Evolutionary conservation across 257 asterid species (phyloP), one percentile per base, ranked within the genome.

Genomic region (Apocynum venetum): DNA sequence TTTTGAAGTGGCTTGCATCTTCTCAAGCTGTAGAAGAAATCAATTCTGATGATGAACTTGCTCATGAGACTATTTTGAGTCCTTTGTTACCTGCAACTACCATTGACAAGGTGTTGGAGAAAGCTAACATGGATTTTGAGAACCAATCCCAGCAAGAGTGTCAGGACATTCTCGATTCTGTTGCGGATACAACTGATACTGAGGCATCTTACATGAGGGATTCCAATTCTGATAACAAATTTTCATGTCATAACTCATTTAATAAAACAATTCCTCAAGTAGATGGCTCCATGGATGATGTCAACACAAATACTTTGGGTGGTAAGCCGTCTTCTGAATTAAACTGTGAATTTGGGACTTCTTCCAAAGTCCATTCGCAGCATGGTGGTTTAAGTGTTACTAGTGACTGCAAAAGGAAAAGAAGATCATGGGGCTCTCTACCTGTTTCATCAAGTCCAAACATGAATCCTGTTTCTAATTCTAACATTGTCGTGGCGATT

Each of bases 1-100:
- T 95, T 76, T 86, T 95, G 81, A 95, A 91, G 81, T 95, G 99
- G 99, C 89, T 95, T 81, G 98, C 98, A 76, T 95, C 99, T 79
- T 93, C 98, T 81, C 98, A 95, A 90, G 97, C 99, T 74, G 90
- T 87, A 65, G 98, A 89, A 84, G 98, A 95, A 86, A 89, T 95
- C 84, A 89, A 93, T 86, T 93, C 99, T 78, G 99, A 95, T 86
- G 99, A 95, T 76, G 99, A 95, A 77, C 98, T 95, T 61, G 90
- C 91, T 81, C 91, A 74, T 52, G 92, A 92, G 77, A 87, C 87
- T 68, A 88, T 93, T 85, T 88, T 93, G 82, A 90, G 93, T 83
- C 97, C 98, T 80, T 88, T 91, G 70, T 66, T 92, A 74, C 97
- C 97, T 55, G 82, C 91, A 73, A 82, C 90, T 79, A 87, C 81